Conservation (phyloP, 495 filamentous ascomycete genomes). For the Daldinia caldariorum region DNA sequence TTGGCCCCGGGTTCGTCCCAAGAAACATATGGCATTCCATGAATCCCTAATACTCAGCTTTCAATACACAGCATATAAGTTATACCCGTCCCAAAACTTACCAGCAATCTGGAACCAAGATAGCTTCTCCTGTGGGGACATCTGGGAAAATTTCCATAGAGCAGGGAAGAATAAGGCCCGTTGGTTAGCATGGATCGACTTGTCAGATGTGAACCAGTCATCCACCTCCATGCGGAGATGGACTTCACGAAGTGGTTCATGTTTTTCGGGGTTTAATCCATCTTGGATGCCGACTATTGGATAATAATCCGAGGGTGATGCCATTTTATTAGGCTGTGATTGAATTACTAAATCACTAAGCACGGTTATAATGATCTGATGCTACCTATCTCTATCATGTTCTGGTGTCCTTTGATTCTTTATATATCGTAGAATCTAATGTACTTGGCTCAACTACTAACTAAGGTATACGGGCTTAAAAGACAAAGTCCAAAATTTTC, state of each 20-base stretch:
- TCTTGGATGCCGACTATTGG: background rate
- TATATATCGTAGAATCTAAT: background rate
- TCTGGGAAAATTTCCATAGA: background rate
- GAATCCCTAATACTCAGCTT: background rate
- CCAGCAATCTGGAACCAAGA: conserved; percentile 1
- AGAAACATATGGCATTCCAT: background rate
- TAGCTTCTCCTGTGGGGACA: background rate
- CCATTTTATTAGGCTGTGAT: background rate
- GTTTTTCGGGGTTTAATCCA: background rate
- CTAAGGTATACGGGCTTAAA: background rate
- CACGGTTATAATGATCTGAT: too few species aligned
- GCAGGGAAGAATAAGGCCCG: background rate
- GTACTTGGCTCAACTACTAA: background rate
- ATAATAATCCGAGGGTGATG: background rate
- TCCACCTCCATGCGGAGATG: background rate
- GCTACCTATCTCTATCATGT: too few species aligned
- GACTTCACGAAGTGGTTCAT: background rate
- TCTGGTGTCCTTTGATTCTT: background rate
- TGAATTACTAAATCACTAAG: background rate
- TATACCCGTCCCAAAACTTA: background rate
- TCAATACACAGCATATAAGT: background rate
- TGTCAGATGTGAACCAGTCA: background rate
- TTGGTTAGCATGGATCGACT: background rate
- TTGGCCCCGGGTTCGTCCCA: background rate
- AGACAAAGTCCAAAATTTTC: background rate